A percentile compares a stretch with the other conserved stretches of the same genome.
Evolutionary conservation across 441 rosid species (phyloP).

Genomic region (Arabidopsis hybrid): DNA sequence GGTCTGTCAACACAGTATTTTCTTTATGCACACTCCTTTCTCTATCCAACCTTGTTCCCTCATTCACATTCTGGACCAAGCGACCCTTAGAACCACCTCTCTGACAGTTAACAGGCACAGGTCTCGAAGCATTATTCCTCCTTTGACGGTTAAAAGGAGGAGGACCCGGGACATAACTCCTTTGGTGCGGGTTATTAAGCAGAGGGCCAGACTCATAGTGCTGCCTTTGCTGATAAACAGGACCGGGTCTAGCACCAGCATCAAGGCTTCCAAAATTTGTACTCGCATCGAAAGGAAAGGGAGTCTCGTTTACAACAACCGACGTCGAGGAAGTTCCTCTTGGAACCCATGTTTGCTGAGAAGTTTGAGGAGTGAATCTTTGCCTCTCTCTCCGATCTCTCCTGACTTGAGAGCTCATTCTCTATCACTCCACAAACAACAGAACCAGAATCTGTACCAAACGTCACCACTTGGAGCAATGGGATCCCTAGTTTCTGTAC

Average conservation of each 20-base stretch:
- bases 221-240: conserved; percentile 19
- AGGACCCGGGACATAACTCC: not conserved
- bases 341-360: conserved; percentile 78
- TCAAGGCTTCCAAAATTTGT: not conserved
- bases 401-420: conserved; percentile 63
- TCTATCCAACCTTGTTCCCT: conserved; percentile 44
- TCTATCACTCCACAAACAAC: conserved; percentile 30
- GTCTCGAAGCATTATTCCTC: conserved; percentile 21
- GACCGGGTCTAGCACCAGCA: conserved; percentile 2
- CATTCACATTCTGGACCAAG: conserved; percentile 40
- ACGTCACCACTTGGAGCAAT: conserved; percentile 1
- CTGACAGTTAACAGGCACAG: conserved; percentile 39
- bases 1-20: conserved; percentile 49
- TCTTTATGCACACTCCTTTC: conserved; percentile 12
- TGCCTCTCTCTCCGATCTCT: conserved; percentile 50
- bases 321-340: conserved; percentile 48
- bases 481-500: not conserved
- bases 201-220: not conserved
- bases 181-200: conserved; percentile 9
- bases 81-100: conserved; percentile 44
- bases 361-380: conserved; percentile 46
- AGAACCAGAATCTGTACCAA: not conserved
- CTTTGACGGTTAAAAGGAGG: conserved; percentile 13
- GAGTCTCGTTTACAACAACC: conserved; percentile 25
- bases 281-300: not conserved